Percentiles rank a stretch among this genome's conserved stretches.
These are phyloP conservation scores for Solanum chiquidenum DNA, from an alignment of 257 asterid species.

Conservation along the genomic window DNA sequence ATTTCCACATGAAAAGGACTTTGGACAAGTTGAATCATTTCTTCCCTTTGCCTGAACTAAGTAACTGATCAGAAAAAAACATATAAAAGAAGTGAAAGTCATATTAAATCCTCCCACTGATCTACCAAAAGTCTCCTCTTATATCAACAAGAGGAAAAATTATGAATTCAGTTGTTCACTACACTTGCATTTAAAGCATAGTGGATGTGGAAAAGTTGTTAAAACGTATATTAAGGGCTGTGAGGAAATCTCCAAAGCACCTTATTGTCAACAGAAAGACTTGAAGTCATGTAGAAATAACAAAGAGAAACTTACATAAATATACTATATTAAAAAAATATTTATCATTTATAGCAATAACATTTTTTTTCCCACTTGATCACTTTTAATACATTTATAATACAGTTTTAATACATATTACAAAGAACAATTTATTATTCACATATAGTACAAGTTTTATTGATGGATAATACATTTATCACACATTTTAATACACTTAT, in stretches of 20 bases:
- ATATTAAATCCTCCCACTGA: neutral
- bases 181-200: neutral
- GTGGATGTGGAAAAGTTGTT: neutral
- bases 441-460: too few species aligned
- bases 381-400: too few species aligned
- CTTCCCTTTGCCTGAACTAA: neutral
- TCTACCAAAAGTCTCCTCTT: neutral
- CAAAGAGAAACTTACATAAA: too few species aligned
- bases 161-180: neutral
- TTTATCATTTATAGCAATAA: too few species aligned
- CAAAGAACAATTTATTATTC: too few species aligned
- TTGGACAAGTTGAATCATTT: neutral
- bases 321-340: too few species aligned
- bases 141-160: neutral
- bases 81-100: neutral
- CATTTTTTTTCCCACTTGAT: accelerated
- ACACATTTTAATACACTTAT: too few species aligned
- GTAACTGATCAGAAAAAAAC: neutral
- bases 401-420: too few species aligned
- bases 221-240: neutral
- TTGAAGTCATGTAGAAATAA: too few species aligned
- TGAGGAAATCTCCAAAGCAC: too few species aligned
- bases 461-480: too few species aligned
- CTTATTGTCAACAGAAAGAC: neutral
- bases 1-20: neutral